These are phyloP conservation scores for Mucor indicus DNA, from an alignment of 371 early-diverging fungal species.

Conservation along the genomic window DNA sequence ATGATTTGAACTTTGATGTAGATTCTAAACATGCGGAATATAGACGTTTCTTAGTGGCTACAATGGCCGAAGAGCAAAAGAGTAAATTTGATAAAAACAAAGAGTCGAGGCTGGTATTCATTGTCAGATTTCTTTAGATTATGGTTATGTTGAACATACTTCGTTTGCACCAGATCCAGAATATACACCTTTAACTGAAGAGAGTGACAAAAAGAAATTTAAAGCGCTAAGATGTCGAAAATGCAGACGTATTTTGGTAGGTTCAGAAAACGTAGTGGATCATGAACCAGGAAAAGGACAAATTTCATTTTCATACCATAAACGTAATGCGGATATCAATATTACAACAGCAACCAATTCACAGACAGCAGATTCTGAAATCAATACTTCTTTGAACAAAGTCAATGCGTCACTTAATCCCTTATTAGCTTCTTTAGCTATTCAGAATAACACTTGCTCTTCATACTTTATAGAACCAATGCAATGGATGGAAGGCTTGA, in stretches of 20 bases:
- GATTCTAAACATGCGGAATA: slow-evolving; percentile 59
- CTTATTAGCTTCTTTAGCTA: slow-evolving; percentile 37
- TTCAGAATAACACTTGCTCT: slow-evolving; percentile 54
- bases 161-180: slow-evolving; percentile 52
- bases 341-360: slow-evolving; percentile 20
- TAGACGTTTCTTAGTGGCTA: slow-evolving; percentile 65
- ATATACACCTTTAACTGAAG: slow-evolving; percentile 16
- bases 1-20: slow-evolving; percentile 57
- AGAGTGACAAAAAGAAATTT: slow-evolving; percentile 13
- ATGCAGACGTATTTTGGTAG: slow-evolving; percentile 59
- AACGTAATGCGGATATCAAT: slow-evolving; percentile 55
- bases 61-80: slow-evolving; percentile 53
- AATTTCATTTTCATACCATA: slow-evolving; percentile 65
- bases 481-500: slow-evolving; percentile 73
- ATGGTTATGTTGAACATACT: slow-evolving; percentile 48
- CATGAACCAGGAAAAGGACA: slow-evolving; percentile 77
- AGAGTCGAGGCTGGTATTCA: not conserved
- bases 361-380: slow-evolving; percentile 11
- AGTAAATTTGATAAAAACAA: slow-evolving; percentile 23
- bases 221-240: slow-evolving; percentile 48
- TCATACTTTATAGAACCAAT: slow-evolving; percentile 85
- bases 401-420: slow-evolving; percentile 39
- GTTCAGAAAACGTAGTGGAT: slow-evolving; percentile 61
- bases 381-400: slow-evolving; percentile 4
- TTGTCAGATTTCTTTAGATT: slow-evolving; percentile 1